These are phyloP conservation scores for Rhodomyrtus psidioides DNA, from an alignment of 441 rosid species.

Conservation along the genomic window DNA sequence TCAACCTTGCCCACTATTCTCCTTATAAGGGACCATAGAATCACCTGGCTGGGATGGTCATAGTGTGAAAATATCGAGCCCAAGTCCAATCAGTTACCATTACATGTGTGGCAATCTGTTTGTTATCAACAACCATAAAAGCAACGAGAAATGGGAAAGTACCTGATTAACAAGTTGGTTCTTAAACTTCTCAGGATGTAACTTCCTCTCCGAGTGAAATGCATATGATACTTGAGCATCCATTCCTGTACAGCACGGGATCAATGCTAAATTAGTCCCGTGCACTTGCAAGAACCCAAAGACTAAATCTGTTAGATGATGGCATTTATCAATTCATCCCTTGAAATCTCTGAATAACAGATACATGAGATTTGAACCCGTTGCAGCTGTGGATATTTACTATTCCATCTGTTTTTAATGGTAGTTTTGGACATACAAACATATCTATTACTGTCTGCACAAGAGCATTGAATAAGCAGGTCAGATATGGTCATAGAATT, in stretches of 20 bases:
- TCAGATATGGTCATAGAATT: background rate
- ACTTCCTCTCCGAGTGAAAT: conserved; percentile 42
- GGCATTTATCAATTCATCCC: background rate
- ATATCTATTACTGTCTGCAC: background rate
- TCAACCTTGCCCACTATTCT: background rate
- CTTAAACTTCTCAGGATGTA: conserved; percentile 36
- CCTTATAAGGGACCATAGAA: background rate
- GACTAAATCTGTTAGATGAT: background rate
- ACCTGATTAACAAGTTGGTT: conserved; percentile 45
- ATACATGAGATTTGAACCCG: background rate
- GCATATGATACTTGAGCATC: conserved; percentile 47
- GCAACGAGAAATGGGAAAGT: background rate
- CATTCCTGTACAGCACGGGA: conserved; percentile 23
- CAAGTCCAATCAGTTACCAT: background rate
- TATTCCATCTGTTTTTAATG: background rate
- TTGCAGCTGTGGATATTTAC: background rate
- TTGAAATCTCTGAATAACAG: background rate
- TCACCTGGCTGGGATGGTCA: background rate
- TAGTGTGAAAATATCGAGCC: background rate
- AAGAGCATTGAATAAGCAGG: background rate
- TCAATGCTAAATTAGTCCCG: background rate
- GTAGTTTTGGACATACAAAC: background rate
- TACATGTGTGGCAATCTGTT: background rate
- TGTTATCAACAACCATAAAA: background rate
- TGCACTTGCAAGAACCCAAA: background rate